phyloP scores from a whole-genome alignment of 768 basidiomycete species.

The Lentinus brumalis region DNA sequence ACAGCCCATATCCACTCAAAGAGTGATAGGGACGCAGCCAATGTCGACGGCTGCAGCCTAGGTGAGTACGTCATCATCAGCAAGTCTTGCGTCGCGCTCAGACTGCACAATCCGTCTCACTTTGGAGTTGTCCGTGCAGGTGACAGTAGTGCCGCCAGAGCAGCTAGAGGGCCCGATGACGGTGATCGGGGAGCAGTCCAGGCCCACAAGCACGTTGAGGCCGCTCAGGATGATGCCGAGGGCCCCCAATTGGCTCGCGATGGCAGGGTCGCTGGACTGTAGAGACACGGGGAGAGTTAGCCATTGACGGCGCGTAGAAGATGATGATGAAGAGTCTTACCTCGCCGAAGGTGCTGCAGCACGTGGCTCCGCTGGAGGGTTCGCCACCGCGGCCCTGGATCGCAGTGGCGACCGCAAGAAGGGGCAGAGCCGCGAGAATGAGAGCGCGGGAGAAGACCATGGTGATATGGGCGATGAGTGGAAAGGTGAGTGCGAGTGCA shows the following conservation, averaged over 20 bases:
- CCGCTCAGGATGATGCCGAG: not conserved
- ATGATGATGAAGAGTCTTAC: not conserved
- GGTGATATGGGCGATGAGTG: not conserved
- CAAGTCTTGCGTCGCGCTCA: not conserved
- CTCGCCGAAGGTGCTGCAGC: not conserved
- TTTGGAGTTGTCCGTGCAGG: not conserved
- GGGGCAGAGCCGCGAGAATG: not conserved
- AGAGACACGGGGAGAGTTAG: not conserved
- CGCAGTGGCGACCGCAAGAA: not conserved
- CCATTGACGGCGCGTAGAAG: not conserved
- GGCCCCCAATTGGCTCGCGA: not conserved
- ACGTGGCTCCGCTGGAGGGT: not conserved
- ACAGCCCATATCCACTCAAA: too few species aligned
- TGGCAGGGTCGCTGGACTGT: not conserved
- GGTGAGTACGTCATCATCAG: not conserved
- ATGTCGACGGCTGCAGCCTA: not conserved
- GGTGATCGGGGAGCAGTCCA: slow-evolving; percentile 5
- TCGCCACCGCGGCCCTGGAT: not conserved
- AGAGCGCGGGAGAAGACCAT: not conserved
- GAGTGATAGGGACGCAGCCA: not conserved
- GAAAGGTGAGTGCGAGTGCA: not conserved
- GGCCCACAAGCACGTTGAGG: not conserved
- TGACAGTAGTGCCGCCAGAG: not conserved
- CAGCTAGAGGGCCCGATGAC: not conserved
- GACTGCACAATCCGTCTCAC: not conserved